phyloP scores from a whole-genome alignment of 164 flowering plant species.

The Paratinospora sagittata region DNA sequence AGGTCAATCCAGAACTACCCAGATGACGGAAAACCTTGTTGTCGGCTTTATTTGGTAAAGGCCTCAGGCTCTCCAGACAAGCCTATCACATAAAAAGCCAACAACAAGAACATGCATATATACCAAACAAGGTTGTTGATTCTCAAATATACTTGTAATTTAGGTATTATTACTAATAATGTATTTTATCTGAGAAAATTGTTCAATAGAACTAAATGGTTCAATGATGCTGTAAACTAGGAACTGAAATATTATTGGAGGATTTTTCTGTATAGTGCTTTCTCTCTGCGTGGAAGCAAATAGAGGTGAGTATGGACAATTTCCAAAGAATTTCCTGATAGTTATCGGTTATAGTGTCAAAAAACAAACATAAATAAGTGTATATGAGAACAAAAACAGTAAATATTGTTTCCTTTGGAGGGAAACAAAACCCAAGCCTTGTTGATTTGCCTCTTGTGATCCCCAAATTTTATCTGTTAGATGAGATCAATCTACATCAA shows the following conservation, averaged over 20 bases:
- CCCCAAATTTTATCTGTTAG: background rate
- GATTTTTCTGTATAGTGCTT: background rate
- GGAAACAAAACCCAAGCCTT: background rate
- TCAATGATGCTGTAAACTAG: constrained; percentile 1
- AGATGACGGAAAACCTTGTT: constrained; percentile 80
- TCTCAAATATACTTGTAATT: constrained; percentile 14
- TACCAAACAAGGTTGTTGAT: constrained; percentile 11
- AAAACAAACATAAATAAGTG: background rate
- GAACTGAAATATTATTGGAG: constrained; percentile 2
- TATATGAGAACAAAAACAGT: background rate
- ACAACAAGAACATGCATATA: constrained; percentile 8
- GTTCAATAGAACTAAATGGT: background rate
- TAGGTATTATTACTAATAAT: constrained; percentile 10
- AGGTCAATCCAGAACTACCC: constrained; percentile 69
- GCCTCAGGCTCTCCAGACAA: constrained; percentile 66
- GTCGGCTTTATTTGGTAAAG: constrained; percentile 71
- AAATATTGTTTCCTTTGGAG: background rate
- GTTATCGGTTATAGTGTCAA: background rate
- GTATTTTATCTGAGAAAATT: constrained; percentile 3
- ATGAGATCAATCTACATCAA: background rate
- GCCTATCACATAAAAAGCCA: constrained; percentile 20
- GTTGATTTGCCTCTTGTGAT: background rate
- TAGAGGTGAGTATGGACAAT: constrained; percentile 5
- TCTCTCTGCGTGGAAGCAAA: background rate
- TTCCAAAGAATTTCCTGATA: background rate